Evolutionary conservation across 352 stramenopile genomes (phyloP), one percentile per base, ranked within the genome.

Genomic region (Globisporangium megalacanthum): DNA sequence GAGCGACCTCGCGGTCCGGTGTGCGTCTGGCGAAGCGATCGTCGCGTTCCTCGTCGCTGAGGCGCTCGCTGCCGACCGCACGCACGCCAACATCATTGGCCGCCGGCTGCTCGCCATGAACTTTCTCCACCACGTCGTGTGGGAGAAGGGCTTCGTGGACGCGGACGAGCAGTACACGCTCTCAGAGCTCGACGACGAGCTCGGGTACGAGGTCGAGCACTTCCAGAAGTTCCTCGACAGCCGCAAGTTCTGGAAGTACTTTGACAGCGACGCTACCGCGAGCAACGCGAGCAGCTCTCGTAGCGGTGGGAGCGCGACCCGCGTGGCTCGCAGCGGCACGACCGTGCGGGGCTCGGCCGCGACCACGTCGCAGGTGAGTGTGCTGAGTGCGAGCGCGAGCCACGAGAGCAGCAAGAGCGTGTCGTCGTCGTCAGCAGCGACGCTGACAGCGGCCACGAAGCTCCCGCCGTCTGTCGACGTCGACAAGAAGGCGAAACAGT

Each of bases 161-260:
- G 85, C 75, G 19, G 65, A 68, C 44, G 84, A 94, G 54, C 77
- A 83, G 20, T 94, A 80, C 64, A 83, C 79, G 53, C 77, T 94
- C 60, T 67, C 69, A 6, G 67, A 82, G 15, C 45, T 86, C 31
- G 70, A 87, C 36, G 70, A 79, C 47, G 77, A 90, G 22, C 62
- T 65, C 47, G 75, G 74, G 50, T 89, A 91, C 62, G 62, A 86
- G 45, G 58, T 88, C 20, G 75, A 89, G 36, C 76, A 90, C 54
- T 94, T 92, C 60, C 62, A 84, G 36, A 88, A 88, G 58, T 91
- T 88, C 59, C 75, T 92, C 65, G 85, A 94, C 59, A 77, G 79
- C 17, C 74, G 81, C 42, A 86, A 83, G 54, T 92, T 89, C 58
- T 92, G 85, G 85, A 87, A 83, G 53, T 89, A 77, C 64, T 79